Evolutionary conservation across 495 filamentous ascomycete species (phyloP).

Genomic region (Aspergillus biplanus): DNA sequence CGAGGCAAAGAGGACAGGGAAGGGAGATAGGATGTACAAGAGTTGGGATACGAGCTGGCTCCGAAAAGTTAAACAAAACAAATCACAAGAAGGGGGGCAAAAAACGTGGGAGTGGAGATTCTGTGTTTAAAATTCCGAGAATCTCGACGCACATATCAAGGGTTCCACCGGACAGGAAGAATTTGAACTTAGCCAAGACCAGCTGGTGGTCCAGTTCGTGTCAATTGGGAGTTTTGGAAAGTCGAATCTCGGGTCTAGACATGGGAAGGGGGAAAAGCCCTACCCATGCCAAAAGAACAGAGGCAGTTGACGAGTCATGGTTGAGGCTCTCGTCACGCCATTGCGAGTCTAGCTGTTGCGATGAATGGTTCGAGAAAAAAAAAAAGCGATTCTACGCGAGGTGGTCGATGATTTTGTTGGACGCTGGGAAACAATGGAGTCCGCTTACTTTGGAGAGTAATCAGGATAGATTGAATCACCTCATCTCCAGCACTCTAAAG

Average conservation of each 20-base stretch:
- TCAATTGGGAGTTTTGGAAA: not conserved
- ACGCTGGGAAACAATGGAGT: not conserved
- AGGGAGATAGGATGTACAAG: no score
- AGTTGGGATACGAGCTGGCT: not conserved
- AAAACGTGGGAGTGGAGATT: no score
- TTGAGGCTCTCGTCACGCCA: conserved; percentile 5
- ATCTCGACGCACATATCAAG: no score
- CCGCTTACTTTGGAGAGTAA: not conserved
- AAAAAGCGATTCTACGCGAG: not conserved
- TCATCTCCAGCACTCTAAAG: not conserved
- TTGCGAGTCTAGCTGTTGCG: not conserved
- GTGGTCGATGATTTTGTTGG: not conserved
- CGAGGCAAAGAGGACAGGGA: not conserved
- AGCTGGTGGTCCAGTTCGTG: not conserved
- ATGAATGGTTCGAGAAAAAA: not conserved
- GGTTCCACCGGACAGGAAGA: no score
- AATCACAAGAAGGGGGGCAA: no score
- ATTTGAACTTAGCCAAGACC: not conserved
- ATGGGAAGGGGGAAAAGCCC: not conserved
- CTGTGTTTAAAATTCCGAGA: no score
- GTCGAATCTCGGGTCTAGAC: not conserved
- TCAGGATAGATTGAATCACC: not conserved
- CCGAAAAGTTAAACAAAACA: not conserved
- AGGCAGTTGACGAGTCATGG: conserved; percentile 1
- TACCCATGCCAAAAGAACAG: not conserved